Conservation (phyloP, 768 basidiomycete species). For the Russula sp. region DNA sequence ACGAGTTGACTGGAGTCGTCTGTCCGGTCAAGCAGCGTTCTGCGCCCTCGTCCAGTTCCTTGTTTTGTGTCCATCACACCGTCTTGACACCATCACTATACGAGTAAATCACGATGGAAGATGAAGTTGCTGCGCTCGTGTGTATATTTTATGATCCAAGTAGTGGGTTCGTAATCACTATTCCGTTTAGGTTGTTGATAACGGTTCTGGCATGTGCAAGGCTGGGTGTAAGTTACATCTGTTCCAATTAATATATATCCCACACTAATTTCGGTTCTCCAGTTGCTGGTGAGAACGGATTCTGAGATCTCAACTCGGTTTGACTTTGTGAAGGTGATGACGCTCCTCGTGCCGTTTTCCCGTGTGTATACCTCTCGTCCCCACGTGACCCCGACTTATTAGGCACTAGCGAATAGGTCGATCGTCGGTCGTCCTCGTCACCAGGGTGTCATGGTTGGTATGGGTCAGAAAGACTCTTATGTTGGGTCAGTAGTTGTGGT, state of each 20-base stretch:
- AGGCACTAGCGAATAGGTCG: slow-evolving; percentile 29
- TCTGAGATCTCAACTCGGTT: neutral
- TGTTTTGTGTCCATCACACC: slow-evolving; percentile 1
- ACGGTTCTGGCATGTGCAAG: slow-evolving; percentile 99
- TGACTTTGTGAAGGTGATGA: slow-evolving; percentile 50
- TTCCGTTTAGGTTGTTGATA: slow-evolving; percentile 67
- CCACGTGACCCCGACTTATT: neutral
- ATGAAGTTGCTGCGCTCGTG: slow-evolving; percentile 56
- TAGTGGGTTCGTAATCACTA: neutral
- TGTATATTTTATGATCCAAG: slow-evolving; percentile 21
- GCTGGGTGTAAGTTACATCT: slow-evolving; percentile 76
- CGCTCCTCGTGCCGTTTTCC: slow-evolving; percentile 93
- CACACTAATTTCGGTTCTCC: neutral
- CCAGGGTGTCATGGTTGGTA: slow-evolving; percentile 94
- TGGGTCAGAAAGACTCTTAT: slow-evolving; percentile 96
- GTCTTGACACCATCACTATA: neutral
- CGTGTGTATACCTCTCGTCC: slow-evolving; percentile 46
- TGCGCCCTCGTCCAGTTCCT: neutral
- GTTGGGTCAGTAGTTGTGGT: slow-evolving; percentile 57
- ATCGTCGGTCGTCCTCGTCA: slow-evolving; percentile 94
- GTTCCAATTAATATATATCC: neutral
- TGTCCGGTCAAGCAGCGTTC: neutral
- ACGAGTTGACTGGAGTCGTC: neutral
- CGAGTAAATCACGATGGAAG: slow-evolving; percentile 42
- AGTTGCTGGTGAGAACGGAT: slow-evolving; percentile 9